Evolutionary conservation across 139 green algal species (phyloP).

Genomic region (Pseudopediastrum boryanum): DNA sequence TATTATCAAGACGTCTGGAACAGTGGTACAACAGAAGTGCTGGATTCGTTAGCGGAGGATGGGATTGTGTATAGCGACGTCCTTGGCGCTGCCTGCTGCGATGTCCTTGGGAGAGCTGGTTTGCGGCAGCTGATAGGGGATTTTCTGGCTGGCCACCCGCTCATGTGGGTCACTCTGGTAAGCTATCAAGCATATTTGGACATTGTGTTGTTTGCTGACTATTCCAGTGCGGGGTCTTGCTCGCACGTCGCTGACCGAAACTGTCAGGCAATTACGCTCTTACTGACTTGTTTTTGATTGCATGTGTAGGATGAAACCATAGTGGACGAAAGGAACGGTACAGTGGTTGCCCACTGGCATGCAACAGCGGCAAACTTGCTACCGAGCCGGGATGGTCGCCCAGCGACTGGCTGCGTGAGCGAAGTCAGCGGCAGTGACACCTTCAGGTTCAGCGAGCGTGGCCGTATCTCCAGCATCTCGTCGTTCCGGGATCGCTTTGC

Average conservation of each 20-base stretch:
- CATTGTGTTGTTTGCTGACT: neutral
- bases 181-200: neutral
- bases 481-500: no score
- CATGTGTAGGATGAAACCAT: constrained; percentile 16
- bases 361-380: constrained; percentile 26
- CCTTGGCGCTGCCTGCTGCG: neutral
- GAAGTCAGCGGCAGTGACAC: constrained; percentile 19
- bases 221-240: no score
- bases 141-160: constrained; percentile 14
- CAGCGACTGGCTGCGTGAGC: constrained; percentile 24
- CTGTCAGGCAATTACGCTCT: no score
- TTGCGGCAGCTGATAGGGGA: neutral
- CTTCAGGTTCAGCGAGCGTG: constrained; percentile 12
- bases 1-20: constrained; percentile 33
- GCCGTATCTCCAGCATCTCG: no score
- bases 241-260: no score
- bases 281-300: neutral
- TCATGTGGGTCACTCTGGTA: constrained; percentile 1
- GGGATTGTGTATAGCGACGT: constrained; percentile 14
- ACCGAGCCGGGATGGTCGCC: neutral
- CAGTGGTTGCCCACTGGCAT: constrained; percentile 2
- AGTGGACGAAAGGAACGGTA: constrained; percentile 12
- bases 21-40: neutral
- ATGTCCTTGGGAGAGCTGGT: neutral
- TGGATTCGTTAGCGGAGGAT: constrained; percentile 19